Evolutionary conservation across 164 flowering plant species (phyloP).

Genomic region (Tetrastigma voinierianum): DNA sequence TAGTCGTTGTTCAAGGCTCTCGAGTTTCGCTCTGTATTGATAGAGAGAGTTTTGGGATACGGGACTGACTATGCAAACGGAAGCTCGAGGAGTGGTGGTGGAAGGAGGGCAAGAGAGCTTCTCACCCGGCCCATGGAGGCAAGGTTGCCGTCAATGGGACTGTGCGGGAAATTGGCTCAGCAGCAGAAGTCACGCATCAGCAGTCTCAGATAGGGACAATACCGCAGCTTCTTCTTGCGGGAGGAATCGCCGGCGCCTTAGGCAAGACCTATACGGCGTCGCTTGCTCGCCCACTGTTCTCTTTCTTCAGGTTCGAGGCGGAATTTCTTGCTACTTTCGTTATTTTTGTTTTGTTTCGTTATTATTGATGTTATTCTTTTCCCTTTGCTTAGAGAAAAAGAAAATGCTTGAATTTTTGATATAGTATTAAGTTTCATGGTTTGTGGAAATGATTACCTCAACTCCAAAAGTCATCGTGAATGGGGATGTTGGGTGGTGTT

Average conservation of each 20-base stretch:
- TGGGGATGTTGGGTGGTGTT: too few species aligned
- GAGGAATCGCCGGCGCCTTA: conserved; percentile 53
- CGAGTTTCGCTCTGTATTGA: background rate
- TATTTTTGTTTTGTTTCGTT: background rate
- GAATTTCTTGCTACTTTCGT: background rate
- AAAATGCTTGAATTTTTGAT: too few species aligned
- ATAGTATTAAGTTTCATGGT: too few species aligned
- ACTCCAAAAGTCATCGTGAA: too few species aligned
- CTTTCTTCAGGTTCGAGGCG: conserved; percentile 37
- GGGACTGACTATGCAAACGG: conserved; percentile 41
- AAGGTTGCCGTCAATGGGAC: conserved; percentile 23
- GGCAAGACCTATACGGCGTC: conserved; percentile 58
- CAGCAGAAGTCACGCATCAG: conserved; percentile 21
- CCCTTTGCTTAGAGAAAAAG: too few species aligned
- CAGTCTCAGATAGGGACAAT: conserved; percentile 51
- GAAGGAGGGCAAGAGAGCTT: conserved; percentile 37
- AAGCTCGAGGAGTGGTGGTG: conserved; percentile 51
- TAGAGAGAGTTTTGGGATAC: background rate
- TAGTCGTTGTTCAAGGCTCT: too few species aligned
- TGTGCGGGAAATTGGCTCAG: conserved; percentile 8
- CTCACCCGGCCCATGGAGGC: conserved; percentile 16
- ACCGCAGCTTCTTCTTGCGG: conserved; percentile 59
- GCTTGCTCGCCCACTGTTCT: conserved; percentile 50
- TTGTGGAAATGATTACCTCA: too few species aligned
- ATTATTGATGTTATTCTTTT: background rate